Evolutionary conservation across 345 rosid species (phyloP), one percentile per base, ranked within the genome.

Genomic region (Aquilaria sinensis): DNA sequence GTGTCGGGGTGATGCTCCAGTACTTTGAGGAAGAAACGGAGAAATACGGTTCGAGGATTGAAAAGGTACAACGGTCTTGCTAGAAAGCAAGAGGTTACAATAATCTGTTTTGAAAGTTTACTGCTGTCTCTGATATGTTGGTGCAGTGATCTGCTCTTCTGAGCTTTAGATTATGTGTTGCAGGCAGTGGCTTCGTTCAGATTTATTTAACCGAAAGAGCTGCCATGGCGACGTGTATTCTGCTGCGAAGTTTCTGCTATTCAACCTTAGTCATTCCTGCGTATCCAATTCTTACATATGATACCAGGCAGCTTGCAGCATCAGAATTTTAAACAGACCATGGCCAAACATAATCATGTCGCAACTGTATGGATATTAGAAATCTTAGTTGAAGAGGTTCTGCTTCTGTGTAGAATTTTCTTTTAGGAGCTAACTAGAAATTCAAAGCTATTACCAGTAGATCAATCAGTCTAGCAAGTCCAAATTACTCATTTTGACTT

Each of bases 161-260:
- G 53, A 56, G 23, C 65, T 58, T 61, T 50, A 16, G 31, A 32
- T 32, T 41, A 12, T 48, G 30, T 51, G 31, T 70, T 75, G 78
- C 87, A 93, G 97, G 79, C 73, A 31, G 85, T 90, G 65, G 70
- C 82, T 54, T 90, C 98, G 65, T 90, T 88, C 83, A 78, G 53
- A 65, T 90, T 93, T 74, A 82, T 68, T 31, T 88, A 83, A 90
- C 7, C 45, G n/a, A 56, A 52, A 15, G 48, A 15, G 16, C 9
- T 43, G 54, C 57, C 55, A 31, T 2, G 10, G 31, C 15, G 31
- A 16, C 3, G 57, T 23, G 23, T 23, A 1, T 8, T 6, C 15
- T 51, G 13, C 2, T 51, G 51, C 51, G 9, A 10, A 49, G 3
- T 49, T 3, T 49, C 9, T 11, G 1, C 51, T 10, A 10, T 9